Evolutionary conservation across 441 rosid genomes (phyloP), one percentile per base, ranked within the genome.

Genomic region (Pelargonium myrrhifolium): DNA sequence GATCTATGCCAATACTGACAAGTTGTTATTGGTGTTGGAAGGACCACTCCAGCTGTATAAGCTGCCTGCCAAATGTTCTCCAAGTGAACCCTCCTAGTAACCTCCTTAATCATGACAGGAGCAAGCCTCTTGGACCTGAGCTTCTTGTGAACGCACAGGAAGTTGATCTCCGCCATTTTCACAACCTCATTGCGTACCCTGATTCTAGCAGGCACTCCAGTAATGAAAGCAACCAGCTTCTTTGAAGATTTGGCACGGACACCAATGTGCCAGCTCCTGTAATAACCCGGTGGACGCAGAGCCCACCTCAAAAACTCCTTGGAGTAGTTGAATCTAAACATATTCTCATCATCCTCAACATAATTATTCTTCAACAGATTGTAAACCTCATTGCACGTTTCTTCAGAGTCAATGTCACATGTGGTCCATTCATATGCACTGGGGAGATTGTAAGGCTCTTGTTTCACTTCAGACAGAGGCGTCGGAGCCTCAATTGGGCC

Each of bases 1-100:
- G 97, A 93, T 74, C 97, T 85, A 76, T 93, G 98, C 98, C 98
- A 93, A 76, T 93, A 93, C 69, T 90, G 98, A 66, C 95, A 91
- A 20, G 96, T 91, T 6, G 97, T 77, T 67, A 91, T 69, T 26
- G 98, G 98, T 15, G 97, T 93, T 0, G 98, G 98, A 80, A 93
- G 92, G 71, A 89, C 78, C 64, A 91, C 95, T 21, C 98, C 97
- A 17, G 98, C 96, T 0, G 98, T 93, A 71, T 93, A 90, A 31
- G 97, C 96, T 0, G 98, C 98, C 72, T 93, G 98, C 97, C 97
- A 93, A 3, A 86, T 85, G 69, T 89, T 85, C 86, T 93, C 97
- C 84, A 87, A 69, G 64, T 87, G 97, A 77, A 93, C 97, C 76
- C 97, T 83, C 73, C 98, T 84, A 1, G 96, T 87, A 6, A 93